phyloP scores from a whole-genome alignment of 805 yeast species.

The Cephaloascus fragrans region DNA sequence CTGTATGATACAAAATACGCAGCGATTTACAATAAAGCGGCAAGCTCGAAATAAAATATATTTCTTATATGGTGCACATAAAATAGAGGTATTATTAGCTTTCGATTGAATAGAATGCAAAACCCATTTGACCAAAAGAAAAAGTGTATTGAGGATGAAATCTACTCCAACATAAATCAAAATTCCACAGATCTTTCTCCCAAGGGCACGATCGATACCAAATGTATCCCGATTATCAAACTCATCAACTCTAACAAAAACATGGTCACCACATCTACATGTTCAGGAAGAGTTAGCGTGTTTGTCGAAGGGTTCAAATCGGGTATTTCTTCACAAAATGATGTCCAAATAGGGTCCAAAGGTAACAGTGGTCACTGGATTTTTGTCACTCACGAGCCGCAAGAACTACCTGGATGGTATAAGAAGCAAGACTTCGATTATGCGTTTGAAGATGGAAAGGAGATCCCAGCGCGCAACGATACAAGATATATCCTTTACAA shows the following conservation, averaged over 20 bases:
- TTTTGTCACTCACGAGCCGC: constrained; percentile 61
- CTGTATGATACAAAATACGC: too few relatives aligned
- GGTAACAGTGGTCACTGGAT: constrained; percentile 84
- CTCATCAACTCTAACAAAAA: constrained; percentile 52
- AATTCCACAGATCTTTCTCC: constrained; percentile 64
- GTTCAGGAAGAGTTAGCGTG: constrained; percentile 81
- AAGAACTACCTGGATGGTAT: constrained; percentile 40
- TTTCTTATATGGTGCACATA: too few relatives aligned
- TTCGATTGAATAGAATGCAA: constrained; percentile 13
- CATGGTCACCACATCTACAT: constrained; percentile 81
- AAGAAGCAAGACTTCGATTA: constrained; percentile 6
- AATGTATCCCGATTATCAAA: constrained; percentile 63
- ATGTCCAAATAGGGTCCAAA: constrained; percentile 59
- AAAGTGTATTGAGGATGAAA: constrained; percentile 39
- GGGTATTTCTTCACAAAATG: constrained; percentile 3
- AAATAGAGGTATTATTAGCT: too few relatives aligned
- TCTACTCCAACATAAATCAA: constrained; percentile 25
- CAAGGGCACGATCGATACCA: constrained; percentile 74
- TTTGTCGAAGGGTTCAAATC: constrained; percentile 65
- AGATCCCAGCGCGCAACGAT: background rate
- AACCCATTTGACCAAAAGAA: constrained; percentile 67
- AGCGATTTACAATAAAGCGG: too few relatives aligned
- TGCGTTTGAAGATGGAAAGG: background rate
- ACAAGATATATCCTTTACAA: constrained; percentile 58
- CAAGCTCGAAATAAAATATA: too few relatives aligned